These are phyloP conservation scores for Dryadomyces quercus-mongolicae DNA, from an alignment of 2,329 filamentous ascomycete species.

Conservation along the genomic window DNA sequence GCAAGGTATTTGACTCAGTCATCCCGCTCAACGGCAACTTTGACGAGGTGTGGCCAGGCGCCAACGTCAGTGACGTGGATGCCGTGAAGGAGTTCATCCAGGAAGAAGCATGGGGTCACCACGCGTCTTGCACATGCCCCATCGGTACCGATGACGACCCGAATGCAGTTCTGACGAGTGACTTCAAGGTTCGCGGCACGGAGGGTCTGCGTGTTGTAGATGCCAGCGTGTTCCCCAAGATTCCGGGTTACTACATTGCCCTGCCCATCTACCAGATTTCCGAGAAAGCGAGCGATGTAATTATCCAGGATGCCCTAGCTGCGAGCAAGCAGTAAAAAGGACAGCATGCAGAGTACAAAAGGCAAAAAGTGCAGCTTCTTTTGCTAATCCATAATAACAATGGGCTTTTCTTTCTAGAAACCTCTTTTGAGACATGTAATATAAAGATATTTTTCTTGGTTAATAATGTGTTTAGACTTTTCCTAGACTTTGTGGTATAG, in stretches of 20 bases:
- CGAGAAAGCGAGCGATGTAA: slow-evolving; percentile 46
- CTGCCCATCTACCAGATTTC: slow-evolving; percentile 33
- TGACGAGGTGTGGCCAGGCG: slow-evolving; percentile 1
- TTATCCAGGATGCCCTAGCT: slow-evolving; percentile 14
- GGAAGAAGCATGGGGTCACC: slow-evolving; percentile 38
- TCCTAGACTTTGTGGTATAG: no score
- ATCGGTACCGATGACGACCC: slow-evolving; percentile 39
- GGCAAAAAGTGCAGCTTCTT: no score
- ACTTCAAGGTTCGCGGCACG: slow-evolving; percentile 40
- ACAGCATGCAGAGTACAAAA: not conserved
- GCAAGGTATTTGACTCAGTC: slow-evolving; percentile 4
- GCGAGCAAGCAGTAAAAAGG: not conserved
- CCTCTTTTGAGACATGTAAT: no score
- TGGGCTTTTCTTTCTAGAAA: no score
- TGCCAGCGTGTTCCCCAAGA: slow-evolving; percentile 34
- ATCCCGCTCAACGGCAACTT: slow-evolving; percentile 9
- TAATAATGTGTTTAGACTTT: no score
- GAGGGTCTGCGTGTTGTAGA: slow-evolving; percentile 42
- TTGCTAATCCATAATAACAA: no score
- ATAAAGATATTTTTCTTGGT: no score
- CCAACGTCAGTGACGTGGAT: not conserved
- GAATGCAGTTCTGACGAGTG: slow-evolving; percentile 38
- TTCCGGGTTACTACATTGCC: slow-evolving; percentile 29
- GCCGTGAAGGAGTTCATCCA: slow-evolving; percentile 10
- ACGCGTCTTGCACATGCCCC: slow-evolving; percentile 37